Percentiles rank a stretch among this genome's conserved stretches.
Conservation (phyloP, 2,329 filamentous ascomycete species). For the Aspergillus sp. region DNA sequence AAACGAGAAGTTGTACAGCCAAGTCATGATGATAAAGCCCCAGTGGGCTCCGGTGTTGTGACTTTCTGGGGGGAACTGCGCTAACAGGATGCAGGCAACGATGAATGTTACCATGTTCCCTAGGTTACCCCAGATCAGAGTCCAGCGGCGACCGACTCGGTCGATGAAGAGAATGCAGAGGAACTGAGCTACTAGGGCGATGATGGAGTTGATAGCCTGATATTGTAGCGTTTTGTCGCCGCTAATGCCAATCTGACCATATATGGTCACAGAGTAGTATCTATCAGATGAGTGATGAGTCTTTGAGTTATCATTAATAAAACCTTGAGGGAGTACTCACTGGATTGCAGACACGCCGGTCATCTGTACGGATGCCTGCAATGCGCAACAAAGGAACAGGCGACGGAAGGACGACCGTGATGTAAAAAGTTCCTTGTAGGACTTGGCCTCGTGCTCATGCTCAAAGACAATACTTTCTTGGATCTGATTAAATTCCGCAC, state of each 20-base stretch:
- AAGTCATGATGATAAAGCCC: constrained; percentile 72
- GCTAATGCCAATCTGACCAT: constrained; percentile 67
- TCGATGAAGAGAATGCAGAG: constrained; percentile 68
- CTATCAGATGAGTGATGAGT: constrained; percentile 18
- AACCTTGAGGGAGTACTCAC: constrained; percentile 21
- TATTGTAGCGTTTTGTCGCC: constrained; percentile 69
- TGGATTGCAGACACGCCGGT: constrained; percentile 74
- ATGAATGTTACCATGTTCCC: constrained; percentile 72
- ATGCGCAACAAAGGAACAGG: constrained; percentile 66
- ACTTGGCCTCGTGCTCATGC: constrained; percentile 69
- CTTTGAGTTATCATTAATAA: too few species aligned
- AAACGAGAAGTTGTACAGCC: constrained; percentile 80
- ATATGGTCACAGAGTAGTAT: constrained; percentile 70
- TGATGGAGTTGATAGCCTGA: constrained; percentile 72
- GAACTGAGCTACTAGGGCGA: constrained; percentile 69
- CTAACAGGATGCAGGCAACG: constrained; percentile 60
- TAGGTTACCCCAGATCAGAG: constrained; percentile 71
- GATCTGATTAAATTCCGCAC: constrained; percentile 71
- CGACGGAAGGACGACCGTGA: constrained; percentile 69
- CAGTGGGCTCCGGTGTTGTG: constrained; percentile 40
- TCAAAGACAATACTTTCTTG: constrained; percentile 66
- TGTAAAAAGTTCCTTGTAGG: constrained; percentile 68
- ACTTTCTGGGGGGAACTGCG: constrained; percentile 62
- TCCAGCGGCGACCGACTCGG: constrained; percentile 68
- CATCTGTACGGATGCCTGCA: constrained; percentile 75